A percentile compares a stretch with the other conserved stretches of the same genome.
These are phyloP conservation scores for Anethum foeniculum DNA, from an alignment of 140 eudicot species.

Conservation along the genomic window DNA sequence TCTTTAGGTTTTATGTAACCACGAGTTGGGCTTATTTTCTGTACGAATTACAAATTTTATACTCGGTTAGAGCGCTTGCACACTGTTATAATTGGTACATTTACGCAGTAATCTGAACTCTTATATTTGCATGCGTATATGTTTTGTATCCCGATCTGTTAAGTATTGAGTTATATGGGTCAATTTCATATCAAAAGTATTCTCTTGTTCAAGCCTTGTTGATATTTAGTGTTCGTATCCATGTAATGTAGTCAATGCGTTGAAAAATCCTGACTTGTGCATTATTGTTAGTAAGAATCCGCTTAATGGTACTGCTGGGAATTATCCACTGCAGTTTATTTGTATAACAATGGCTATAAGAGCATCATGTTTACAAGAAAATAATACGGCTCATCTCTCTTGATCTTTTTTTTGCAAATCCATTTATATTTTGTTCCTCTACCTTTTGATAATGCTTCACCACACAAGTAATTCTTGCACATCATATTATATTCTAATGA, in stretches of 20 bases:
- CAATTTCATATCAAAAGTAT: neutral
- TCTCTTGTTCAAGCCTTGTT: neutral
- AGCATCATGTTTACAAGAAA: neutral
- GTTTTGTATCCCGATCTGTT: neutral
- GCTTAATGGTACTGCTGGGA: neutral
- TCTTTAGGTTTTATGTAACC: neutral
- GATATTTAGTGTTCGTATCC: neutral
- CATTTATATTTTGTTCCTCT: constrained; percentile 3
- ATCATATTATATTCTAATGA: neutral
- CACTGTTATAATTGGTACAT: neutral
- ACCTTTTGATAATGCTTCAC: neutral
- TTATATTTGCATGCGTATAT: neutral
- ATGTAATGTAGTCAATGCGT: neutral
- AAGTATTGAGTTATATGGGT: neutral
- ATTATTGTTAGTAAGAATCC: neutral
- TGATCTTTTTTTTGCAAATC: neutral
- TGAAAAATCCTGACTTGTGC: neutral
- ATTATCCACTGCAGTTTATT: neutral
- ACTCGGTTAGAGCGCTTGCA: neutral
- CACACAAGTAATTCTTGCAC: neutral
- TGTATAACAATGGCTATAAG: neutral
- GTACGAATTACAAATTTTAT: neutral
- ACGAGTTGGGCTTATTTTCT: neutral
- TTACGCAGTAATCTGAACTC: neutral
- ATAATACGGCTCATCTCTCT: neutral